These are phyloP conservation scores for Penicillium bialowiezense DNA, from an alignment of 495 filamentous ascomycete species.

Conservation along the genomic window DNA sequence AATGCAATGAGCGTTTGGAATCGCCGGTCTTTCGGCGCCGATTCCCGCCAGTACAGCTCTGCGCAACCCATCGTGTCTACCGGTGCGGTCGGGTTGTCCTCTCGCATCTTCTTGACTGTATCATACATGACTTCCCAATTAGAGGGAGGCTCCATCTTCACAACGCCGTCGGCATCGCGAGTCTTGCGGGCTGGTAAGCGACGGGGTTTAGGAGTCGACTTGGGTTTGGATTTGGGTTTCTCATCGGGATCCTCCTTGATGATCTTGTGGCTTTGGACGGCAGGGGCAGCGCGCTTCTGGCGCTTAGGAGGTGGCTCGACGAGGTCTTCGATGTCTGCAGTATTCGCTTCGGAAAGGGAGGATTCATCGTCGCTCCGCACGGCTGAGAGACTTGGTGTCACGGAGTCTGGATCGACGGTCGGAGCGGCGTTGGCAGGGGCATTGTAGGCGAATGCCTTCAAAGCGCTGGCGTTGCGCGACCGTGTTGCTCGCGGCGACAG, in stretches of 20 bases:
- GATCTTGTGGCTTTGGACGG: slow-evolving; percentile 12
- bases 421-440: slow-evolving; percentile 7
- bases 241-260: slow-evolving; percentile 26
- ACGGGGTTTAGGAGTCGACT: slow-evolving; percentile 32
- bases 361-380: slow-evolving; percentile 32
- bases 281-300: slow-evolving; percentile 41
- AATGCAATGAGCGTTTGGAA: slow-evolving; percentile 90
- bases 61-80: slow-evolving; percentile 99
- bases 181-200: slow-evolving; percentile 65
- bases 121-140: slow-evolving; percentile 86
- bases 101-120: slow-evolving; percentile 75
- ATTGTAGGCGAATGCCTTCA: slow-evolving; percentile 33
- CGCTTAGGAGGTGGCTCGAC: slow-evolving; percentile 45
- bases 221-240: slow-evolving; percentile 17
- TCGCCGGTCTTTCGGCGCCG: slow-evolving; percentile 57
- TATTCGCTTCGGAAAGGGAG: slow-evolving; percentile 40
- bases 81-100: slow-evolving; percentile 67
- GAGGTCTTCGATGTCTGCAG: slow-evolving; percentile 66
- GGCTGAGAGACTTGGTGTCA: slow-evolving; percentile 7
- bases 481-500: slow-evolving; percentile 41
- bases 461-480: slow-evolving; percentile 15
- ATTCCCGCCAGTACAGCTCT: slow-evolving; percentile 52
- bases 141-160: slow-evolving; percentile 63
- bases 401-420: slow-evolving; percentile 11
- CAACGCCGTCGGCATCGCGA: slow-evolving; percentile 51